Evolutionary conservation across 768 basidiomycete genomes (phyloP).

Genomic region (Butyriboletus loyo): DNA sequence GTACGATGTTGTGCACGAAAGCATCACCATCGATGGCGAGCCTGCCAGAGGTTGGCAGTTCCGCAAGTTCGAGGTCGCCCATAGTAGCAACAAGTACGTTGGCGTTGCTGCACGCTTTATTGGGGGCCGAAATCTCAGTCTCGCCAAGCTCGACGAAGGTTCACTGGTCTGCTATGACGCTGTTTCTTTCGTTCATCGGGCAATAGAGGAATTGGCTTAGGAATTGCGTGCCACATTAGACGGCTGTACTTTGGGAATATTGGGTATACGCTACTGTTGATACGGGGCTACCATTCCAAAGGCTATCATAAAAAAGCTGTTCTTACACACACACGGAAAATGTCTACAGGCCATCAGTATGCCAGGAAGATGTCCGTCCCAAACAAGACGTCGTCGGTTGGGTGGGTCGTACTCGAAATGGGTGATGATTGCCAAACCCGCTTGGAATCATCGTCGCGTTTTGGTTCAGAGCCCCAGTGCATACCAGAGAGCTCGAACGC

Average conservation of each 20-base stretch:
- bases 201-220: conserved; percentile 41
- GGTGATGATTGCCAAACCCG: conserved; percentile 55
- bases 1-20: conserved; percentile 53
- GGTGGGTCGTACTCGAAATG: conserved; percentile 31
- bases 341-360: conserved; percentile 26
- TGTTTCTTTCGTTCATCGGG: conserved; percentile 44
- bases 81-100: conserved; percentile 54
- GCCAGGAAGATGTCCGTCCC: conserved; percentile 28
- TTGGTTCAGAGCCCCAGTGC: conserved; percentile 63
- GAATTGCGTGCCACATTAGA: conserved; percentile 13
- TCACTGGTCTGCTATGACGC: conserved; percentile 49
- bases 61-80: conserved; percentile 52
- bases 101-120: conserved; percentile 64
- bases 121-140: conserved; percentile 39
- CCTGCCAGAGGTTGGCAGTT: conserved; percentile 65
- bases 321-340: conserved; percentile 9
- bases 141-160: conserved; percentile 33
- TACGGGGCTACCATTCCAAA: not conserved
- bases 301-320: not conserved
- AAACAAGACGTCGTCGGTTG: conserved; percentile 32
- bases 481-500: conserved; percentile 75
- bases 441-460: conserved; percentile 40
- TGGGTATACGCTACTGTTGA: conserved; percentile 10
- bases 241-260: conserved; percentile 12
- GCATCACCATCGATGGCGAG: conserved; percentile 58